These are phyloP conservation scores for Sphagnurus paluster DNA, from an alignment of 1,284 basidiomycete genomes.

Conservation along the genomic window DNA sequence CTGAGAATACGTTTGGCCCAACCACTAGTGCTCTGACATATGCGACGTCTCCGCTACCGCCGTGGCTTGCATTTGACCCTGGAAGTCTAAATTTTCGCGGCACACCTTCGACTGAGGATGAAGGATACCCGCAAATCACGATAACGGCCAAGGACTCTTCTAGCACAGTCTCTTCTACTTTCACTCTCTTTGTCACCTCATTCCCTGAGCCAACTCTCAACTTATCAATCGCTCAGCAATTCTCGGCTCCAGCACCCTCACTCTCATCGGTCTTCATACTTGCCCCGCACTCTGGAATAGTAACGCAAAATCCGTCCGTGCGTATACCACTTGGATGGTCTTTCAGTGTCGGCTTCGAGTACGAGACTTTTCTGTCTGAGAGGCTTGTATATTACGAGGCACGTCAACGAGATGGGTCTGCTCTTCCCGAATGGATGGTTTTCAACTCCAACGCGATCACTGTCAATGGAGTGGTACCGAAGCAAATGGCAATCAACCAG, in stretches of 20 bases:
- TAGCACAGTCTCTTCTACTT: constrained; percentile 48
- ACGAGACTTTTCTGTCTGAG: constrained; percentile 59
- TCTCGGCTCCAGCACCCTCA: constrained; percentile 58
- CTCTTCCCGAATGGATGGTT: constrained; percentile 74
- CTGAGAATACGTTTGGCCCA: constrained; percentile 59
- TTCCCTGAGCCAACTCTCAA: constrained; percentile 55
- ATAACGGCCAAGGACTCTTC: constrained; percentile 55
- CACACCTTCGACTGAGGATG: constrained; percentile 54
- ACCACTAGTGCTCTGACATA: constrained; percentile 43
- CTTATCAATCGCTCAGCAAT: constrained; percentile 59
- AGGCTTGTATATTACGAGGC: constrained; percentile 68
- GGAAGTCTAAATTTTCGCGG: constrained; percentile 50
- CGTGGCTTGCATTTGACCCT: constrained; percentile 68
- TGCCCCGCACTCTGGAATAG: constrained; percentile 54
- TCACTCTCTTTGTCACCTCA: constrained; percentile 64
- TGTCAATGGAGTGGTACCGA: constrained; percentile 78
- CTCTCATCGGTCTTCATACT: constrained; percentile 69
- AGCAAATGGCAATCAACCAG: constrained; percentile 32
- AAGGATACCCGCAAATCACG: constrained; percentile 54
- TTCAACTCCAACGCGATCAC: constrained; percentile 74
- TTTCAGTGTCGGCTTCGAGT: constrained; percentile 85
- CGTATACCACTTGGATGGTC: constrained; percentile 85
- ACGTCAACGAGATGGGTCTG: constrained; percentile 62
- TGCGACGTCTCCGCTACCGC: constrained; percentile 51
- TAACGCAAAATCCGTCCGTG: constrained; percentile 56